These are phyloP conservation scores for Wickerhamiella domercqiae DNA, from an alignment of 805 yeast genomes.

Conservation along the genomic window DNA sequence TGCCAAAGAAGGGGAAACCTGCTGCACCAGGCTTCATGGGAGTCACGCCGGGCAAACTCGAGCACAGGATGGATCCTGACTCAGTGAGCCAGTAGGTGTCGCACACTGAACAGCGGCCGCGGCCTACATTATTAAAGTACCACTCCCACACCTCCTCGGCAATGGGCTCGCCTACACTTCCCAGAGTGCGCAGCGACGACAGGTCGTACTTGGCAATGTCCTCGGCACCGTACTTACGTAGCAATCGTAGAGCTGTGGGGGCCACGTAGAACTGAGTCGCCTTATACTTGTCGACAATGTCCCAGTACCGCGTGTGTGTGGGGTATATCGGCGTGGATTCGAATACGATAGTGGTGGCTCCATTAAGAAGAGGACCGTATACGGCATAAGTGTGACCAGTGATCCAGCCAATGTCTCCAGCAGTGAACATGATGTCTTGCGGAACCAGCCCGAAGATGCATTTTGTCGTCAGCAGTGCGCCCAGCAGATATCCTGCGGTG, in stretches of 20 bases:
- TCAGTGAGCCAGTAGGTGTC: constrained; percentile 99
- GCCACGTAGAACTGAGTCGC: constrained; percentile 97
- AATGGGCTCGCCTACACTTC: constrained; percentile 98
- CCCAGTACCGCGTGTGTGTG: constrained; percentile 90
- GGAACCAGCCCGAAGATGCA: constrained; percentile 87
- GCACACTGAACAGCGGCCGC: constrained; percentile 72
- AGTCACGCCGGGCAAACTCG: constrained; percentile 87
- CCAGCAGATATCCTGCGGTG: constrained; percentile 87
- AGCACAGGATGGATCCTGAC: constrained; percentile 87
- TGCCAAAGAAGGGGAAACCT: constrained; percentile 90
- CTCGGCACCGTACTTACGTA: constrained; percentile 77
- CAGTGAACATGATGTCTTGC: constrained; percentile 81
- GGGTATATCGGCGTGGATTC: constrained; percentile 98
- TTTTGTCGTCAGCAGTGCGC: constrained; percentile 81
- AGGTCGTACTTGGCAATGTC: constrained; percentile 71
- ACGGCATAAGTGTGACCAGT: constrained; percentile 95
- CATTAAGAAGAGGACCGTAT: constrained; percentile 80
- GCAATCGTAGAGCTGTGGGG: constrained; percentile 90
- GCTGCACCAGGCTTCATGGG: constrained; percentile 98
- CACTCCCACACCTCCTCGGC: constrained; percentile 98
- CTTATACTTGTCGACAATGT: constrained; percentile 77
- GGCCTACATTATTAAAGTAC: constrained; percentile 88
- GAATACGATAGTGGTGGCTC: constrained; percentile 84
- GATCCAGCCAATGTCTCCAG: constrained; percentile 99
- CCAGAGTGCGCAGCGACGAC: constrained; percentile 76